A percentile compares a stretch with the other conserved stretches of the same genome.
These are phyloP conservation scores for Flammula alnicola DNA, from an alignment of 1,284 basidiomycete species.

Conservation along the genomic window DNA sequence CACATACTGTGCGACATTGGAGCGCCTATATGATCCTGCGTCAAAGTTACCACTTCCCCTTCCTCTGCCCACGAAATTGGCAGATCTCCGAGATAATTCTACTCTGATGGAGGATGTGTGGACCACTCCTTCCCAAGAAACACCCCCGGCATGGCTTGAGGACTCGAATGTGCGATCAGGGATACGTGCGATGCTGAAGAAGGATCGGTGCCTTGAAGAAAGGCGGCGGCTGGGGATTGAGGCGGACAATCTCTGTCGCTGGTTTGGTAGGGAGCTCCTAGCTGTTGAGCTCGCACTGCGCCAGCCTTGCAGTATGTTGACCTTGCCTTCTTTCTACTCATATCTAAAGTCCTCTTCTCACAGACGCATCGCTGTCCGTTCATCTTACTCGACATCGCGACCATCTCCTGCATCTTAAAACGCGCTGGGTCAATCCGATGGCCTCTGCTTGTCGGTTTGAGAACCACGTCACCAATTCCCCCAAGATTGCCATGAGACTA, in stretches of 20 bases:
- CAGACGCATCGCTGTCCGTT: neutral
- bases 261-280: constrained; percentile 27
- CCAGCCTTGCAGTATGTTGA: constrained; percentile 15
- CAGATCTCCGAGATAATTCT: constrained; percentile 30
- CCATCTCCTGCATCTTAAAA: constrained; percentile 14
- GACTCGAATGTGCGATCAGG: constrained; percentile 34
- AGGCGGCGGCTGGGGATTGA: constrained; percentile 21
- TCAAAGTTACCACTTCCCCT: constrained; percentile 39
- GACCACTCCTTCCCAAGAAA: constrained; percentile 28
- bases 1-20: constrained; percentile 33
- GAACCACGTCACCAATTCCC: neutral
- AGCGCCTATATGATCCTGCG: constrained; percentile 22
- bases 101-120: constrained; percentile 45
- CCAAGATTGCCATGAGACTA: too few relatives aligned
- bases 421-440: constrained; percentile 15
- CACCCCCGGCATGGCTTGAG: constrained; percentile 38
- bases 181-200: constrained; percentile 34
- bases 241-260: constrained; percentile 29
- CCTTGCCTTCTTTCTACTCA: neutral
- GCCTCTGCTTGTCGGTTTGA: constrained; percentile 14
- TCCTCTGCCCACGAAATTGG: constrained; percentile 33
- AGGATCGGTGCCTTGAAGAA: constrained; percentile 35
- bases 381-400: constrained; percentile 3
- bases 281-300: constrained; percentile 24
- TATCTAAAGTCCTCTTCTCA: neutral